phyloP scores from a whole-genome alignment of 106 monocot species.

The Apostasia shenzhenica region DNA sequence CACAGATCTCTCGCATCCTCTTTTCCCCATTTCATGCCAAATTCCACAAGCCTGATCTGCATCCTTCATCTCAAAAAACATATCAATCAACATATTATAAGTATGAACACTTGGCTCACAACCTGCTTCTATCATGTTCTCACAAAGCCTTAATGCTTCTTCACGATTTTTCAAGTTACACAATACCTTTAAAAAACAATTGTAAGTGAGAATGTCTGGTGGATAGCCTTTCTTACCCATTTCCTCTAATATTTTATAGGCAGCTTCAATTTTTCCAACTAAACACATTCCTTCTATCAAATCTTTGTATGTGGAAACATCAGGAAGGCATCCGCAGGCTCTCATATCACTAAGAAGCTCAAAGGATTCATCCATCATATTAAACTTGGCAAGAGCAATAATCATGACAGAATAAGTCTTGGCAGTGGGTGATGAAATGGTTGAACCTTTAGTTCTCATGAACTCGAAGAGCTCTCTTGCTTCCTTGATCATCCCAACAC shows the following conservation, averaged over 20 bases:
- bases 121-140: conserved; percentile 61
- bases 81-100: conserved; percentile 75
- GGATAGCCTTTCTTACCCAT: conserved; percentile 83
- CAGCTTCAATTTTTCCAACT: conserved; percentile 61
- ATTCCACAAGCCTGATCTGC: conserved; percentile 55
- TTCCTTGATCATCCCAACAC: conserved; percentile 60
- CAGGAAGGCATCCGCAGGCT: conserved; percentile 73
- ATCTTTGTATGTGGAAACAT: conserved; percentile 86
- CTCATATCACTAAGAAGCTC: conserved; percentile 78
- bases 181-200: conserved; percentile 84
- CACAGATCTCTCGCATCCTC: conserved; percentile 40
- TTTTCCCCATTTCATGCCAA: conserved; percentile 79
- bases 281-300: conserved; percentile 90
- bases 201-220: conserved; percentile 84
- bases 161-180: conserved; percentile 60
- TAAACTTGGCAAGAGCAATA: conserved; percentile 64
- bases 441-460: conserved; percentile 86
- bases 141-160: conserved; percentile 66
- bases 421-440: conserved; percentile 83
- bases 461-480: conserved; percentile 89
- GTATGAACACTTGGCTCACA: conserved; percentile 97
- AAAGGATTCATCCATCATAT: conserved; percentile 69
- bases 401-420: conserved; percentile 86
- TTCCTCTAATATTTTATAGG: conserved; percentile 75
- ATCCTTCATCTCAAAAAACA: conserved; percentile 74